Evolutionary conservation across 257 asterid species (phyloP).

Genomic region (Gentiana dahurica): DNA sequence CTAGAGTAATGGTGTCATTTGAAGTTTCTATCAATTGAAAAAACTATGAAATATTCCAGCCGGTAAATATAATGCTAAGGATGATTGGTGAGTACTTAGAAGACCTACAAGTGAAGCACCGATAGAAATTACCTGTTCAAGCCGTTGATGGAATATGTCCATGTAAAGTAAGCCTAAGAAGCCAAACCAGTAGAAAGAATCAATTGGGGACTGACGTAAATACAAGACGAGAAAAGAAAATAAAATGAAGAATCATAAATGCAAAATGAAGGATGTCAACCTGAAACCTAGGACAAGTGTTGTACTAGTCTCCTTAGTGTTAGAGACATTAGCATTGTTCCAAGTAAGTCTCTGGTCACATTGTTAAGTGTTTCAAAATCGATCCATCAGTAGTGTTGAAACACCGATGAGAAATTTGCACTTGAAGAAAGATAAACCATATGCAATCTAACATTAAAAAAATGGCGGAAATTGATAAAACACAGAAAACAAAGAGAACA

Average conservation of each 20-base stretch:
- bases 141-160: slow-evolving; percentile 98
- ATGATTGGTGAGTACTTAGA: too few species aligned
- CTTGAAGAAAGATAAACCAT: too few species aligned
- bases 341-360: slow-evolving; percentile 93
- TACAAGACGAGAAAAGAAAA: not conserved
- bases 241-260: not conserved
- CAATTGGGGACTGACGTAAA: slow-evolving; percentile 4
- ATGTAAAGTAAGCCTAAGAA: slow-evolving; percentile 95
- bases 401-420: too few species aligned
- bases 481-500: too few species aligned
- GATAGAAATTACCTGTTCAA: slow-evolving; percentile 65
- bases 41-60: too few species aligned
- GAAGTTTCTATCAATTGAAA: too few species aligned
- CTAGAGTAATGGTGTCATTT: too few species aligned
- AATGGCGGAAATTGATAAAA: too few species aligned
- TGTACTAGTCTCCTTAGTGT: slow-evolving; percentile 80
- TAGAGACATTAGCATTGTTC: slow-evolving; percentile 95
- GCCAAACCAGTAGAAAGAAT: slow-evolving; percentile 68
- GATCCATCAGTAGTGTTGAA: slow-evolving; percentile 99
- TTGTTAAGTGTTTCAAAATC: slow-evolving; percentile 89
- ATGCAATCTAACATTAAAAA: too few species aligned
- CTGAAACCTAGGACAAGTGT: slow-evolving; percentile 97
- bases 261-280: slow-evolving; percentile 29
- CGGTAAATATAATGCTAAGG: too few species aligned
- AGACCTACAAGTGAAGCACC: too few species aligned